Base-by-base conservation (phyloP, 164 flowering plant genomes). In the Chimonanthus salicifolius region DNA sequence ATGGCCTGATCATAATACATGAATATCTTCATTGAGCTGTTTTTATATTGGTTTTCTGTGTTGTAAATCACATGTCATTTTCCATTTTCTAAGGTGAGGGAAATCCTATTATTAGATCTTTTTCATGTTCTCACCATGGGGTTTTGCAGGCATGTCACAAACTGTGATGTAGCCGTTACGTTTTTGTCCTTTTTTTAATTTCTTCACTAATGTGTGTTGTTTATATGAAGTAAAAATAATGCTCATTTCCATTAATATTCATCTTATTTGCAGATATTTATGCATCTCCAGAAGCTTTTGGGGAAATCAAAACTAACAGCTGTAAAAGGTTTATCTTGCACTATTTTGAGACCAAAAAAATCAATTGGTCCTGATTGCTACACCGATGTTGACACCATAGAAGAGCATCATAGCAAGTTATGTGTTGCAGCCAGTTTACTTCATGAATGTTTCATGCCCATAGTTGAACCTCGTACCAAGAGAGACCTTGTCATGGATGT, bases 361-460 rank as follows among this genome's bases (percentile, higher is more conserved):
- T 69, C 73, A 62, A 85, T 79, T 11, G 60, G n/a, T 46, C 6
- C 4, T 70, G 64, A 71, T 43, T 58, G 70, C 68, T 70, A 64
- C 66, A 49, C 58, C 62, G 82, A 80, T 72, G 62, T 18, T 50
- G 90, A 85, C 64, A 68, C 71, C 13, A 46, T 78, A 49, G 47
- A 74, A 20, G 90, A 87, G 78, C 76, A 51, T 76, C 74, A 80
- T 70, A 80, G 87, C 83, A 92, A 90, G 81, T 94, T 92, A 21
- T 83, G 74, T 80, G 75, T 87, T 70, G 98, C 98, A 64, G 87
- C 89, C n/a, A 74, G 64, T 50, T 87, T 91, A 69, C 83, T 96
- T 88, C 96, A 90, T 67, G 98, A 92, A 74, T 92, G 95, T 79
- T 94, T 94, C 73, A 87, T 85, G 76, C 90, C 91, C 60, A 82